Conservation (phyloP, 805 yeast genomes). For the Myxozyma monticola region DNA sequence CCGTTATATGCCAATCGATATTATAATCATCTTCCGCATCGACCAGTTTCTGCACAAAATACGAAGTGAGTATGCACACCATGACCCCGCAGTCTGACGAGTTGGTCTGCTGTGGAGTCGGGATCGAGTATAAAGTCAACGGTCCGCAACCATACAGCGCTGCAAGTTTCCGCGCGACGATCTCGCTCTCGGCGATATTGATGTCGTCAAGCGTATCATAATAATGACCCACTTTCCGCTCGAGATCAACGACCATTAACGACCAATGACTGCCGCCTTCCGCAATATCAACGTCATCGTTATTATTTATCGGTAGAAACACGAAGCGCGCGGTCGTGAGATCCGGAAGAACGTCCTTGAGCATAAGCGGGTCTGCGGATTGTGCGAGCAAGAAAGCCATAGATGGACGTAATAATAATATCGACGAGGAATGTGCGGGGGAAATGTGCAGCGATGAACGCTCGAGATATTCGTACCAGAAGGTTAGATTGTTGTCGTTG, state of each 20-base stretch:
- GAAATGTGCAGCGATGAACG: constrained; percentile 27
- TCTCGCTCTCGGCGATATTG: constrained; percentile 44
- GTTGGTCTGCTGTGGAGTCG: constrained; percentile 29
- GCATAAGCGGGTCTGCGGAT: constrained; percentile 40
- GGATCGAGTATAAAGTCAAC: constrained; percentile 7
- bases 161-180: constrained; percentile 40
- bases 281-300: constrained; percentile 56
- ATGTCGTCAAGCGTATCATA: constrained; percentile 60
- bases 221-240: constrained; percentile 51
- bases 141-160: constrained; percentile 16
- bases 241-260: constrained; percentile 52
- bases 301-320: constrained; percentile 69
- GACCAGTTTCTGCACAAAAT: constrained; percentile 18
- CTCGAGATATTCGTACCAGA: constrained; percentile 60
- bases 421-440: not conserved
- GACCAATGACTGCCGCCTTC: constrained; percentile 82
- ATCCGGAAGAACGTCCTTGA: constrained; percentile 50
- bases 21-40: not conserved
- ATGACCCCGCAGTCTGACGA: constrained; percentile 33
- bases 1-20: not conserved
- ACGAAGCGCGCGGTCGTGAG: constrained; percentile 50
- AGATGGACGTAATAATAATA: constrained; percentile 54
- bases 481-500: constrained; percentile 66
- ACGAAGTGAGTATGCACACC: constrained; percentile 32
- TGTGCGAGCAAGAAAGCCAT: constrained; percentile 62